phyloP scores from a whole-genome alignment of 768 basidiomycete species.

The Pluteus cervinus region DNA sequence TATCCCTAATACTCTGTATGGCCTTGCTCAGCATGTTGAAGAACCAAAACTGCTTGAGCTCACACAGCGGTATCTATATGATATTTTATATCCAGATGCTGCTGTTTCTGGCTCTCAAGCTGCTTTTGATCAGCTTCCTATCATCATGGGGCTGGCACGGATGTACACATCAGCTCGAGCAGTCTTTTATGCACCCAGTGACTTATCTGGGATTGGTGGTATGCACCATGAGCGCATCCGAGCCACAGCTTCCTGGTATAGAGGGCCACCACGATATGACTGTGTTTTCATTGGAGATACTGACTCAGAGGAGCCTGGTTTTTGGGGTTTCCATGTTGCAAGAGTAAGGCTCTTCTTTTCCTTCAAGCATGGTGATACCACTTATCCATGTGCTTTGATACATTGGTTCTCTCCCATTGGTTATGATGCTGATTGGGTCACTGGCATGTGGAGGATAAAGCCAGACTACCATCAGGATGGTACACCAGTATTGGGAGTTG shows the following conservation, averaged over 20 bases:
- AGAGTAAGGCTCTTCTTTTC: constrained; percentile 18
- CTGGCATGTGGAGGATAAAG: constrained; percentile 9
- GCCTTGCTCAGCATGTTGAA: constrained; percentile 7
- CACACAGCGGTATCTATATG: constrained; percentile 7
- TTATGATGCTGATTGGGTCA: constrained; percentile 14
- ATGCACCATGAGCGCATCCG: constrained; percentile 23
- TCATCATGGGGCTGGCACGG: constrained; percentile 5
- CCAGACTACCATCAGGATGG: neutral
- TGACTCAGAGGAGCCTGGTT: too few species aligned
- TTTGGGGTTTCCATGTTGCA: constrained; percentile 8
- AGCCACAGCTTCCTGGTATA: constrained; percentile 20
- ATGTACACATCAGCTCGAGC: constrained; percentile 24
- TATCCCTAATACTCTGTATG: constrained; percentile 6
- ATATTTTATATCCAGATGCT: constrained; percentile 13
- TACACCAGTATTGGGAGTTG: constrained; percentile 13
- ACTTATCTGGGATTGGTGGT: constrained; percentile 21
- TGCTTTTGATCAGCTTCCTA: constrained; percentile 8
- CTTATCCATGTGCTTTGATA: constrained; percentile 19
- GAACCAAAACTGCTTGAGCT: neutral
- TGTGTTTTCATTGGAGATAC: constrained; percentile 18
- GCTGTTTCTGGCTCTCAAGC: constrained; percentile 7
- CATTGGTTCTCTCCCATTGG: constrained; percentile 16
- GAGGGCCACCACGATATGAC: constrained; percentile 19
- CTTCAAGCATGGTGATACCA: constrained; percentile 11
- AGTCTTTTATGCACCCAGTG: constrained; percentile 28